Evolutionary conservation across 2,329 filamentous ascomycete genomes (phyloP).

Genomic region (Aspergillus tamarii): DNA sequence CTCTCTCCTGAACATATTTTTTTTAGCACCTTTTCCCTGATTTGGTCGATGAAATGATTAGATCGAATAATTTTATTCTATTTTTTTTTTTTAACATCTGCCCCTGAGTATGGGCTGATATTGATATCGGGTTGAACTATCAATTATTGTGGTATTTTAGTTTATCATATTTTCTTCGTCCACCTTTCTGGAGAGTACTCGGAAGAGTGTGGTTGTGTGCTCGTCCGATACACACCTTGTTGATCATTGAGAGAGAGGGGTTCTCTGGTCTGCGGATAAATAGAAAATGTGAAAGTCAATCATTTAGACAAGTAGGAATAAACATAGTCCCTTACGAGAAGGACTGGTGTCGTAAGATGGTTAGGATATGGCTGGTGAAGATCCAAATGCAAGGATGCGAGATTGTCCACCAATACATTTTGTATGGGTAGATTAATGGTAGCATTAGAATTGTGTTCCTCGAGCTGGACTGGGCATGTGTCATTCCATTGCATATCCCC

Average conservation of each 20-base stretch:
- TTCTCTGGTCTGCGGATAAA: neutral
- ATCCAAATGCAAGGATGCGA: neutral
- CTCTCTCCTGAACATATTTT: neutral
- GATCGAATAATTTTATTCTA: neutral
- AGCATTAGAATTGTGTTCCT: neutral
- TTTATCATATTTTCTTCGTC: neutral
- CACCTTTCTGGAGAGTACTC: neutral
- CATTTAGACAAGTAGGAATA: neutral
- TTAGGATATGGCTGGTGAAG: neutral
- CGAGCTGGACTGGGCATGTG: neutral
- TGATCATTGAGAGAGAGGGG: neutral
- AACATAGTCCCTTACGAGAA: neutral
- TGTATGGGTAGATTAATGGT: neutral
- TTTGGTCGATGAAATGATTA: neutral
- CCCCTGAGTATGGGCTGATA: slow-evolving; percentile 1
- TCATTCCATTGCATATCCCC: neutral
- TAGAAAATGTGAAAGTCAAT: neutral
- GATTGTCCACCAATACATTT: neutral
- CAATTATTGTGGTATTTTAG: neutral
- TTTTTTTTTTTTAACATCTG: neutral
- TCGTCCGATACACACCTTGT: neutral
- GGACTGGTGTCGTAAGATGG: neutral
- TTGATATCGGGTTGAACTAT: neutral
- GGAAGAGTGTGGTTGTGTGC: neutral
- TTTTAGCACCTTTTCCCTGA: neutral